A percentile compares a stretch with the other conserved stretches of the same genome.
These are phyloP conservation scores for Davidsoniella neocaledoniae DNA, from an alignment of 2,329 filamentous ascomycete species.

Conservation along the genomic window DNA sequence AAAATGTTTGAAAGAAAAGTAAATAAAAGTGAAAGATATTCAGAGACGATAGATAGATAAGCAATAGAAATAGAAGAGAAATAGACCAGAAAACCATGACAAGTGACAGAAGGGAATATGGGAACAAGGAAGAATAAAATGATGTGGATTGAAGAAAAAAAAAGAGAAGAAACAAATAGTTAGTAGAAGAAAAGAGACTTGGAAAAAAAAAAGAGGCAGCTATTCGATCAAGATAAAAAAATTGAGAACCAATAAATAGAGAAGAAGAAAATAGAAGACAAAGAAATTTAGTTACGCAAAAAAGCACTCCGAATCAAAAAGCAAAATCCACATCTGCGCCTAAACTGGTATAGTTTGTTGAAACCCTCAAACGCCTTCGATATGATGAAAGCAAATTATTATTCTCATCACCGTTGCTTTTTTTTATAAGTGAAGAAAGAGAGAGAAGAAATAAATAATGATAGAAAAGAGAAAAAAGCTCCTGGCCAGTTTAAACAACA, in stretches of 20 bases:
- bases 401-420: slow-evolving; percentile 12
- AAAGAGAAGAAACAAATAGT: slow-evolving; percentile 11
- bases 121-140: background rate
- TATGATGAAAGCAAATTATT: slow-evolving; percentile 13
- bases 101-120: background rate
- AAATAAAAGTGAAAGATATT: background rate
- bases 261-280: slow-evolving; percentile 14
- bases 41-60: background rate
- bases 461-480: background rate
- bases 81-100: background rate
- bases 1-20: no score
- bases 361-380: slow-evolving; percentile 20
- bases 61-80: background rate
- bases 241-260: slow-evolving; percentile 11
- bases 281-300: slow-evolving; percentile 10
- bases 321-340: slow-evolving; percentile 16
- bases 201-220: slow-evolving; percentile 11
- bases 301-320: slow-evolving; percentile 15
- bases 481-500: background rate
- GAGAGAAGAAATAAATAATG: background rate
- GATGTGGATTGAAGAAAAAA: background rate
- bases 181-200: slow-evolving; percentile 13
- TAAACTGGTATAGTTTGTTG: slow-evolving; percentile 22
- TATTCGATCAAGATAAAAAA: slow-evolving; percentile 13
- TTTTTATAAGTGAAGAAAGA: slow-evolving; percentile 3